phyloP scores from a whole-genome alignment of 345 rosid species.

The Moricandia arvensis region DNA sequence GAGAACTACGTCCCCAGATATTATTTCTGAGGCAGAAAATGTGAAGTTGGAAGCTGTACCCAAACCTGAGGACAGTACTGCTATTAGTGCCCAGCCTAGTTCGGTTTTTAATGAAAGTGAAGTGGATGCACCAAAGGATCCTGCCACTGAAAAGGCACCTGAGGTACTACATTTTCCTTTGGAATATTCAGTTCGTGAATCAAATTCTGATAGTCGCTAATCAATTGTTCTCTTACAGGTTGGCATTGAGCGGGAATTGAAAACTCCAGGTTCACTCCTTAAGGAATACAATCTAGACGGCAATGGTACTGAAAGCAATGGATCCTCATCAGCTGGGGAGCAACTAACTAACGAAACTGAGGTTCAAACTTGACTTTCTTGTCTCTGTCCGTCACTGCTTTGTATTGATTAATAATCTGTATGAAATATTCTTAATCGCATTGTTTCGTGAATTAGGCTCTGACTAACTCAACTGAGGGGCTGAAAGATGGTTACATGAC shows the following conservation, averaged over 20 bases:
- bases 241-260: slow-evolving; percentile 35
- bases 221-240: slow-evolving; percentile 37
- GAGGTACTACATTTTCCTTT: slow-evolving; percentile 22
- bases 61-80: slow-evolving; percentile 29
- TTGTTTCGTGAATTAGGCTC: slow-evolving; percentile 48
- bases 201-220: background rate
- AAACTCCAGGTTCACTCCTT: slow-evolving; percentile 59
- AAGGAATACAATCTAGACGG: slow-evolving; percentile 66
- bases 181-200: no score
- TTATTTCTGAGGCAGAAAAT: slow-evolving; percentile 33
- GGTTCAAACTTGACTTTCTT: slow-evolving; percentile 38
- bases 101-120: slow-evolving; percentile 34
- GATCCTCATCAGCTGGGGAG: slow-evolving; percentile 21
- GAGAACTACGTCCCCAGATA: slow-evolving; percentile 31
- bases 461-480: slow-evolving; percentile 51
- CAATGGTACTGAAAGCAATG: slow-evolving; percentile 40
- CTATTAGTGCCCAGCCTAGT: slow-evolving; percentile 28
- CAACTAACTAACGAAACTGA: slow-evolving; percentile 40
- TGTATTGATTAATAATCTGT: slow-evolving; percentile 15
- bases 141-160: slow-evolving; percentile 23
- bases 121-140: slow-evolving; percentile 19
- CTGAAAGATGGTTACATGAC: slow-evolving; percentile 50
- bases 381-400: slow-evolving; percentile 5
- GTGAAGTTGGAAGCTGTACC: slow-evolving; percentile 9
- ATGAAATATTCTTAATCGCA: slow-evolving; percentile 3